Percentiles rank a stretch among this genome's conserved stretches.
Conservation (phyloP, 2,329 filamentous ascomycete genomes). For the Fusarium napiforme region DNA sequence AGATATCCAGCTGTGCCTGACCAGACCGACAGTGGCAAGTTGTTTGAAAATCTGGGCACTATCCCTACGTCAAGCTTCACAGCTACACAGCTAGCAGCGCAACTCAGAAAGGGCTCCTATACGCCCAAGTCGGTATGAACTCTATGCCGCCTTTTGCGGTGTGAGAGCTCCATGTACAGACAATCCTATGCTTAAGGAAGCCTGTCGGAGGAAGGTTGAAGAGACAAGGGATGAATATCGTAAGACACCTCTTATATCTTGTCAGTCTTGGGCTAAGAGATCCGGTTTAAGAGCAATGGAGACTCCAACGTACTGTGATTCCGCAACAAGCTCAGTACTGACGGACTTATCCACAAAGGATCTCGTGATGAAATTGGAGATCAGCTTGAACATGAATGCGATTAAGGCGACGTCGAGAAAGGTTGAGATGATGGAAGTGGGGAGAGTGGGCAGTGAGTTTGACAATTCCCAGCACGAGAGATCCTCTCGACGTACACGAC, state of each 20-base stretch:
- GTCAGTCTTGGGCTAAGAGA: not conserved
- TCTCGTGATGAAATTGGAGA: not conserved
- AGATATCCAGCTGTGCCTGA: not conserved
- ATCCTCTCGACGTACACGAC: not conserved
- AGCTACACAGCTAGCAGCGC: not conserved
- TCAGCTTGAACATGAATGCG: not conserved
- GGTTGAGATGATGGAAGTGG: not conserved
- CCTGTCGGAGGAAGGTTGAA: not conserved
- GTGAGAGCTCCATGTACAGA: not conserved
- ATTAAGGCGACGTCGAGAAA: not conserved
- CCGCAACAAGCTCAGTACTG: not conserved
- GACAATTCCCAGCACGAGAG: not conserved
- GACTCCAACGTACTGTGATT: not conserved
- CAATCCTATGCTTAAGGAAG: not conserved
- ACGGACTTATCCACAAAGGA: not conserved
- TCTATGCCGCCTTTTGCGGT: not conserved
- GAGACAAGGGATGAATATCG: not conserved
- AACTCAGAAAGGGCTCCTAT: not conserved
- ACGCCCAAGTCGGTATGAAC: not conserved
- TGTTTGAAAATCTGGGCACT: not conserved
- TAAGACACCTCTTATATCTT: not conserved
- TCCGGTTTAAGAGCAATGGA: not conserved
- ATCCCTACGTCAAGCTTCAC: not conserved
- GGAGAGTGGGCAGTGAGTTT: not conserved
- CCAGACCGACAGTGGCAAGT: not conserved